Conservation (phyloP, 1,284 basidiomycete species). For the Cutaneotrichosporon daszewskae region DNA sequence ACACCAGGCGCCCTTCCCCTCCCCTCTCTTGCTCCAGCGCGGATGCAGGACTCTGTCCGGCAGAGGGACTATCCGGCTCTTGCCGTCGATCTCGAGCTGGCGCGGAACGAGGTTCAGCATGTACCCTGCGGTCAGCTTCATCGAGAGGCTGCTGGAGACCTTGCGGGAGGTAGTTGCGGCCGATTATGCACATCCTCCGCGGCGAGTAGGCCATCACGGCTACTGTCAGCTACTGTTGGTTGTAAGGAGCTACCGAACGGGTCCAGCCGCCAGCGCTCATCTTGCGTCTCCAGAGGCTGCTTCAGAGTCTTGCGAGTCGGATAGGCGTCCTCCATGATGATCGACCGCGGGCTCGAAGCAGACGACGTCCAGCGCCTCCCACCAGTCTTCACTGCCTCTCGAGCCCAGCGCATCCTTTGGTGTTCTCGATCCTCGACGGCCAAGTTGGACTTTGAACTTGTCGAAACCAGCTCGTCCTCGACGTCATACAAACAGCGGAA, state of each 20-base stretch:
- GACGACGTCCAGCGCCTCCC: background rate
- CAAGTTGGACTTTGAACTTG: too few relatives aligned
- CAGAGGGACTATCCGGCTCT: slow-evolving; percentile 1
- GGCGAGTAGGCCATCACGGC: slow-evolving; percentile 11
- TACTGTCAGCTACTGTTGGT: slow-evolving; percentile 2
- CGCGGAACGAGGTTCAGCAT: slow-evolving; percentile 13
- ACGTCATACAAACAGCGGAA: background rate
- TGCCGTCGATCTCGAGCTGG: background rate
- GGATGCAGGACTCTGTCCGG: slow-evolving; percentile 17
- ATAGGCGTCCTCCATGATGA: slow-evolving; percentile 8
- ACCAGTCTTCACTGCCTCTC: too few relatives aligned
- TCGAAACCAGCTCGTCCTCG: background rate
- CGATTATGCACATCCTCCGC: slow-evolving; percentile 8
- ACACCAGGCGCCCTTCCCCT: slow-evolving; percentile 13
- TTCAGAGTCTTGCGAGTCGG: background rate
- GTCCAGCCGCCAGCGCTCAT: slow-evolving; percentile 1
- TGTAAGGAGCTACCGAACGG: background rate
- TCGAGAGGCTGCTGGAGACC: background rate
- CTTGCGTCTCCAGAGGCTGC: too few relatives aligned
- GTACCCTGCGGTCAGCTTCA: slow-evolving; percentile 7
- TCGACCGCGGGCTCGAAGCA: background rate
- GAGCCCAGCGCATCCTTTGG: too few relatives aligned
- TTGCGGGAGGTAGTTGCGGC: slow-evolving; percentile 5
- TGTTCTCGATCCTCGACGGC: too few relatives aligned
- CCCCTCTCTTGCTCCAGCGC: slow-evolving; percentile 1